Evolutionary conservation across 495 filamentous ascomycete genomes (phyloP), one percentile per base, ranked within the genome.

Genomic region (Collariella sp.): DNA sequence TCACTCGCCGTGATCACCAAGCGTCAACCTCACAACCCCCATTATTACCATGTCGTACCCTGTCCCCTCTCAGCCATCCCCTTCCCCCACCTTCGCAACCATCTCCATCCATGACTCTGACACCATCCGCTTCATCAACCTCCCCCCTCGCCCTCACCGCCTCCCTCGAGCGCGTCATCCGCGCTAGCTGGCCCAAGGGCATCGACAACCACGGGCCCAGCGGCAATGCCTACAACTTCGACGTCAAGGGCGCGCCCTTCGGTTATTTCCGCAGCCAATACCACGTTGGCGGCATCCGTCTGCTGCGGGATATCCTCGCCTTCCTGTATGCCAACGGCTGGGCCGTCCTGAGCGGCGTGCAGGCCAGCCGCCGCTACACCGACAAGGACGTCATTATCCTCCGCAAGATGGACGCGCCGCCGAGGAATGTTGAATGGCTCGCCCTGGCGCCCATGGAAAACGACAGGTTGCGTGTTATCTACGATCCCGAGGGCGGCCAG

Each of bases 91-190:
- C 22, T 57, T 40, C 33, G 55, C 63, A 9, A 55, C 42, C 16
- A 31, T 65, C 46, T 63, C 57, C 23, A 19, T 66, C 43, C 61
- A 63, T 43, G 45, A 59, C 10, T 36, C 24, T 9, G 54, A 61
- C 44, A 52, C 24, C 31, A 18, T 62, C 34, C 57, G 60, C 40
- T 33, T 60, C 31, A 54, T 65, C 16, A 34, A 50, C 43, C 60
- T 65, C 46, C 62, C 56, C 12, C 12, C 46, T n/a, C 15, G 23
- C 41, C 13, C 31, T 60, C 36, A 46, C 64, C 38, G 44, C 64
- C 19, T 61, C 65, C 46, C 35, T 74, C 5, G 63, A 65, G 13
- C 38, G 67, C 3, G 33, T 67, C 31, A 53, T 72, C 22, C 55
- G 65, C 6, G 61, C 71, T 24, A 48, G 54, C 29, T 65, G 57